These are phyloP conservation scores for Dothistroma pini DNA, from an alignment of 2,329 filamentous ascomycete species.

Conservation along the genomic window DNA sequence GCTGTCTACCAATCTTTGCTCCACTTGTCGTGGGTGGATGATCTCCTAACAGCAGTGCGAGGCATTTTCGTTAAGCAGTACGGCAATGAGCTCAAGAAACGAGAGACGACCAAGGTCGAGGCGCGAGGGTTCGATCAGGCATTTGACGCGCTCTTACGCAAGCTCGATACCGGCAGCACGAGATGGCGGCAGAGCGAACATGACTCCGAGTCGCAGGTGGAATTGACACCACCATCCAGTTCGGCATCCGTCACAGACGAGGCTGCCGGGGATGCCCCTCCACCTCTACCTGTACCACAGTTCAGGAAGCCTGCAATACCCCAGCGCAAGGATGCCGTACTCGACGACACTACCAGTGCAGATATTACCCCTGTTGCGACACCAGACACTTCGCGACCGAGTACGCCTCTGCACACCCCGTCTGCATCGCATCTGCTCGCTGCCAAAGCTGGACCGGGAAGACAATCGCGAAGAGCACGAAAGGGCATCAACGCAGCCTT, in stretches of 20 bases:
- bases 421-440: slow-evolving; percentile 61
- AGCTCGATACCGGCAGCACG: slow-evolving; percentile 60
- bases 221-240: slow-evolving; percentile 53
- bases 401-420: slow-evolving; percentile 57
- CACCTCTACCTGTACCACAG: slow-evolving; percentile 46
- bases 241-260: slow-evolving; percentile 47
- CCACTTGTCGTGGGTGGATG: slow-evolving; percentile 95
- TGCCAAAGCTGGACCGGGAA: slow-evolving; percentile 70
- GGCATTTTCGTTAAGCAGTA: slow-evolving; percentile 90
- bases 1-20: slow-evolving; percentile 95
- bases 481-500: slow-evolving; percentile 54
- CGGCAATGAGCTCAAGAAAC: slow-evolving; percentile 77
- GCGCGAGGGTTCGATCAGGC: slow-evolving; percentile 83
- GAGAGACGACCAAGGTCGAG: slow-evolving; percentile 72
- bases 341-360: slow-evolving; percentile 49
- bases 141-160: slow-evolving; percentile 86
- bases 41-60: slow-evolving; percentile 90
- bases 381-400: slow-evolving; percentile 73
- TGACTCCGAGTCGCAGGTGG: slow-evolving; percentile 36
- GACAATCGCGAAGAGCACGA: slow-evolving; percentile 76
- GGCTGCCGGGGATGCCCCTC: slow-evolving; percentile 49
- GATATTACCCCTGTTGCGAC: slow-evolving; percentile 68
- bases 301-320: slow-evolving; percentile 46
- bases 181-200: slow-evolving; percentile 25
- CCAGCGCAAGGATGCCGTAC: slow-evolving; percentile 8